phyloP scores from a whole-genome alignment of 2,329 filamentous ascomycete species.

The Tympanopsis confertula region DNA sequence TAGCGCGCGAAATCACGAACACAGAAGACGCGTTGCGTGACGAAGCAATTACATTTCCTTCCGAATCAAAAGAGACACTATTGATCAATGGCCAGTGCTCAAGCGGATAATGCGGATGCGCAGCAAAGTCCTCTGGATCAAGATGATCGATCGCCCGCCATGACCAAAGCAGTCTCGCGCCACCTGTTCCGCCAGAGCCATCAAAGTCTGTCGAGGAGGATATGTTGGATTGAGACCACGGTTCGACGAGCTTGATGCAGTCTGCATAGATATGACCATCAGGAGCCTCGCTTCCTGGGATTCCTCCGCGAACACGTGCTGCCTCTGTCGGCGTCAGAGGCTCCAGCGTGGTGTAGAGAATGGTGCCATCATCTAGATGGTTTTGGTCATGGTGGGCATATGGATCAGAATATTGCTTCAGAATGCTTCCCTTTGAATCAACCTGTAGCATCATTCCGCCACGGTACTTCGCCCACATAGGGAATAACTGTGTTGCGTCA shows the following conservation, averaged over 20 bases:
- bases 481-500: slow-evolving; percentile 23
- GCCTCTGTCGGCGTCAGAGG: slow-evolving; percentile 21
- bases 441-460: slow-evolving; percentile 31
- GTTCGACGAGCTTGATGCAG: slow-evolving; percentile 27
- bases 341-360: slow-evolving; percentile 29
- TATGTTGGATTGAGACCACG: slow-evolving; percentile 4
- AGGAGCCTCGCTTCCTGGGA: slow-evolving; percentile 22
- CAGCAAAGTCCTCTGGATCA: slow-evolving; percentile 20
- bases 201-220: background rate
- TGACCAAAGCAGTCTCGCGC: slow-evolving; percentile 24
- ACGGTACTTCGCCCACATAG: slow-evolving; percentile 30
- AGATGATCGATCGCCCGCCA: slow-evolving; percentile 30
- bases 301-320: slow-evolving; percentile 22
- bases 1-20: slow-evolving; percentile 25
- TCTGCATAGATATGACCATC: slow-evolving; percentile 25
- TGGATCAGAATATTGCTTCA: slow-evolving; percentile 25
- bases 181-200: background rate
- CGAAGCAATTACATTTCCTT: slow-evolving; percentile 28
- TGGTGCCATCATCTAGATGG: slow-evolving; percentile 25
- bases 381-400: slow-evolving; percentile 32
- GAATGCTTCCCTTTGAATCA: slow-evolving; percentile 20
- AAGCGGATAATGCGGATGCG: slow-evolving; percentile 24
- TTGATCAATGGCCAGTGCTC: slow-evolving; percentile 33
- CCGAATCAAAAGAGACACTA: slow-evolving; percentile 21
- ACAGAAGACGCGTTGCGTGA: slow-evolving; percentile 27